phyloP scores from a whole-genome alignment of 2,329 filamentous ascomycete genomes.

The Coniella vitis region DNA sequence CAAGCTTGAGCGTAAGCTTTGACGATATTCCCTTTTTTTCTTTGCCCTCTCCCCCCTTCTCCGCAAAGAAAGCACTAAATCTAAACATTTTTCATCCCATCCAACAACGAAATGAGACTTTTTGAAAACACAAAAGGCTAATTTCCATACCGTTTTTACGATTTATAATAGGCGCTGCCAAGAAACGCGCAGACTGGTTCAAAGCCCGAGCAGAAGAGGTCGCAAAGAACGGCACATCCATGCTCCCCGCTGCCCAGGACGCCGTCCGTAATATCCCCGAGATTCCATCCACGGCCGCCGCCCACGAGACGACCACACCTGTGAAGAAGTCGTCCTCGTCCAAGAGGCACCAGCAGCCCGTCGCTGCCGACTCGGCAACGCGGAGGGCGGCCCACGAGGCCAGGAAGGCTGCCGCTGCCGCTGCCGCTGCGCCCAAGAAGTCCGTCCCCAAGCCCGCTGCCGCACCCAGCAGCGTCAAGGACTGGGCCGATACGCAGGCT shows the following conservation, averaged over 20 bases:
- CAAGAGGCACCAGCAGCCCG: no score
- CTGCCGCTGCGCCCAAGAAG: not conserved
- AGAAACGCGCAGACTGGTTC: constrained; percentile 5
- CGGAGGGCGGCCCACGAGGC: no score
- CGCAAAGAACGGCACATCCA: not conserved
- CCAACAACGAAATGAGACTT: constrained; percentile 5
- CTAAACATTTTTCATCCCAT: not conserved
- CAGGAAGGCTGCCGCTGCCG: not conserved
- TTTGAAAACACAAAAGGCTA: no score
- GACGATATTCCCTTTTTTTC: no score
- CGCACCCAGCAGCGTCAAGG: constrained; percentile 9
- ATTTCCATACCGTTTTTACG: no score
- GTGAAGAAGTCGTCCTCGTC: no score
- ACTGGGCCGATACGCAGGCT: constrained; percentile 4
- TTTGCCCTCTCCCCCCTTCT: no score
- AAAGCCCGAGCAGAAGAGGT: constrained; percentile 4
- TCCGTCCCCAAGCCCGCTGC: constrained; percentile 1
- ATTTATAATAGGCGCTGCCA: constrained; percentile 3
- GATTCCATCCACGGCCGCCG: not conserved
- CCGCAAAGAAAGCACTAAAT: not conserved
- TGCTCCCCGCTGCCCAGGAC: not conserved
- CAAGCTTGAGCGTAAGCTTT: constrained; percentile 5
- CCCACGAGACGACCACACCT: not conserved
- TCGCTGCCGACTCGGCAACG: no score
- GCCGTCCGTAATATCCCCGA: not conserved